Conservation (phyloP, 2,329 filamentous ascomycete genomes). For the Diplodia scrobiculata region DNA sequence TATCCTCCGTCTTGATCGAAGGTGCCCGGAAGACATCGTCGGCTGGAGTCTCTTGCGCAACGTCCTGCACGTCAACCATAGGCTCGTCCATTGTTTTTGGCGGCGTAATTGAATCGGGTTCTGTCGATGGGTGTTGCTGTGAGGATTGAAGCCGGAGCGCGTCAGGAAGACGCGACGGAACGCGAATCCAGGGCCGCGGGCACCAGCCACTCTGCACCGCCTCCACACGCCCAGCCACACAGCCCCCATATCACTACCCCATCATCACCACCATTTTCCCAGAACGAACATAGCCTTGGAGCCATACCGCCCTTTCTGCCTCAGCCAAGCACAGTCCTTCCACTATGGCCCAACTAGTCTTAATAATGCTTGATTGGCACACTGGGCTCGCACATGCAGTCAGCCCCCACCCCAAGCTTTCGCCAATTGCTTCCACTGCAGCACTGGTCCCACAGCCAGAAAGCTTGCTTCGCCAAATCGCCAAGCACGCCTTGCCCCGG, state of each 20-base stretch:
- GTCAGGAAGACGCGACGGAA: conserved; percentile 24
- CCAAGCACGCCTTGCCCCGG: not conserved
- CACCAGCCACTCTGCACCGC: conserved; percentile 7
- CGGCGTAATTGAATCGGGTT: not conserved
- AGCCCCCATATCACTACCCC: no score
- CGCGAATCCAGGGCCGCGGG: not conserved
- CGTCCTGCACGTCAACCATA: conserved; percentile 36
- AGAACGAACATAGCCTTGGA: not conserved
- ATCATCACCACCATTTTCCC: not conserved
- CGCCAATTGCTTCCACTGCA: not conserved
- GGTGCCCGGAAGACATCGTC: conserved; percentile 52
- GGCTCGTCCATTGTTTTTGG: conserved; percentile 36
- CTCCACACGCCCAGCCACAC: no score
- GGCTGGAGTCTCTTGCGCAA: conserved; percentile 42
- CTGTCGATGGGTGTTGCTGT: not conserved
- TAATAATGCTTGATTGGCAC: not conserved
- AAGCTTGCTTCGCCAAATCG: conserved; percentile 7
- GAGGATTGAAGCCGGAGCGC: not conserved
- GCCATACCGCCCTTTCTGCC: not conserved
- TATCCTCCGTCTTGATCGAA: conserved; percentile 46
- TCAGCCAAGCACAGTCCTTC: not conserved
- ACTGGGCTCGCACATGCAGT: not conserved
- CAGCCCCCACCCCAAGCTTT: not conserved
- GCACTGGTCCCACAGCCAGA: not conserved
- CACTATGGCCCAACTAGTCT: not conserved